Evolutionary conservation across 768 basidiomycete species (phyloP).

Genomic region (Boletellus ananiceps): DNA sequence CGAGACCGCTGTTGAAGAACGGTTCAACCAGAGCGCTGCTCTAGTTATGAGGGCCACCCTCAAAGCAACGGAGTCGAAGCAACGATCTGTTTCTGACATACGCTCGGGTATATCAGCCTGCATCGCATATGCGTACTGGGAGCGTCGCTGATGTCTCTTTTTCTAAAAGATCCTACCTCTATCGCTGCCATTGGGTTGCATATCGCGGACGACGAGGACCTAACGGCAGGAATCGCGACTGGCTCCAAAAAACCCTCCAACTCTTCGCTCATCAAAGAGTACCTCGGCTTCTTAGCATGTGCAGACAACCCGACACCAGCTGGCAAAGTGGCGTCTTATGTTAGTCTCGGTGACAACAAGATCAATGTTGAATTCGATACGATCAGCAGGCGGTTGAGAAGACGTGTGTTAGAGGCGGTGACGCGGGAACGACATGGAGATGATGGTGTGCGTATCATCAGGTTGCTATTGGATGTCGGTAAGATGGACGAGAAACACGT

Average conservation of each 20-base stretch:
- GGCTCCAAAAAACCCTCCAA: conserved; percentile 50
- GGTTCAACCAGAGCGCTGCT: conserved; percentile 74
- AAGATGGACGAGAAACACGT: conserved; percentile 97
- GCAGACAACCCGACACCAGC: conserved; percentile 78
- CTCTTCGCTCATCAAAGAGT: conserved; percentile 67
- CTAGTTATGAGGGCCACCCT: conserved; percentile 67
- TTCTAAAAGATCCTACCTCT: conserved; percentile 55
- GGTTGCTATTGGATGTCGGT: conserved; percentile 72
- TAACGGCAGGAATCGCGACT: conserved; percentile 61
- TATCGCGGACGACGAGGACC: conserved; percentile 55
- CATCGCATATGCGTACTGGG: neutral
- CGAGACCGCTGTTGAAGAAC: conserved; percentile 66
- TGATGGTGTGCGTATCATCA: conserved; percentile 77
- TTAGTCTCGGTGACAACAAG: conserved; percentile 66
- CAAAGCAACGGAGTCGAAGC: conserved; percentile 62
- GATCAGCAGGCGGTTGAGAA: conserved; percentile 60
- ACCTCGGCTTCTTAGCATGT: conserved; percentile 71
- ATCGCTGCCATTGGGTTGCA: conserved; percentile 59
- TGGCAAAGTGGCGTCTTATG: conserved; percentile 65
- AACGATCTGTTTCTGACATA: conserved; percentile 54
- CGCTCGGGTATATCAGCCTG: conserved; percentile 49
- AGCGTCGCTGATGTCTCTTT: neutral
- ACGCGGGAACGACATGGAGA: conserved; percentile 80
- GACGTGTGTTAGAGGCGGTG: conserved; percentile 70
- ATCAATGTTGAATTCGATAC: conserved; percentile 78